Evolutionary conservation across 2,329 filamentous ascomycete genomes (phyloP), one percentile per base, ranked within the genome.

Genomic region (Clonostachys rhizophaga): DNA sequence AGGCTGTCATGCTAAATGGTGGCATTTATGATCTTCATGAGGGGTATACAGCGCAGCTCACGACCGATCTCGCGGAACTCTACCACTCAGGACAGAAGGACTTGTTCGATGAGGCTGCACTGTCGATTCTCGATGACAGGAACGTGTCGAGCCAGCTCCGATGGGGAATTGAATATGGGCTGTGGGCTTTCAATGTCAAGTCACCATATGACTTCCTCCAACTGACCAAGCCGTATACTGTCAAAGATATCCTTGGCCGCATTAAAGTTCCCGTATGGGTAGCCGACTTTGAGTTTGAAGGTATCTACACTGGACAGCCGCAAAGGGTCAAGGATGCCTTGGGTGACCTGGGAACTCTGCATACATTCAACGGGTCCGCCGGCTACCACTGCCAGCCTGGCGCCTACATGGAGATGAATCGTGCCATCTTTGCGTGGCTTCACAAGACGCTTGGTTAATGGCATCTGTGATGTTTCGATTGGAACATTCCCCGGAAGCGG

Each of bases 1-100:
- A 61, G 1, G 71, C 70, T 1, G 54, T 64, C 2, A 50, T 72
- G 34, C 52, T 61, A 13, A 57, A 67, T 34, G 69, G 69, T 49
- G 70, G 66, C 6, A 49, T 72, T 5, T 68, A 55, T 49, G 57
- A 63, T 42, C 44, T 56, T 7, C 57, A 55, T 5, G 37, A 43
- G 2, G 50, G 44, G 6, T 52, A 54, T 35, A 6, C 42, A 5
- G 20, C 14, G 3, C 17, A 50, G 9, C 11, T 57, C 10, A 10
- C 46, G 14, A 11, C 48, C 2, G 44, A 50, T 5, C 34, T 55
- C 0, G 12, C 16, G 2, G 16, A 48, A 7, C 10, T 57, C 0
- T 46, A 52, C 1, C 43, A 50, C 11, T 47, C 54, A 1, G 57
- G 50, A 2, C 14, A 54, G 3, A 42, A 54, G 2, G 39, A 47